Percentiles rank a stretch among this genome's conserved stretches.
Evolutionary conservation across 2,329 filamentous ascomycete genomes (phyloP).

Genomic region (Penicillium sumatraense): DNA sequence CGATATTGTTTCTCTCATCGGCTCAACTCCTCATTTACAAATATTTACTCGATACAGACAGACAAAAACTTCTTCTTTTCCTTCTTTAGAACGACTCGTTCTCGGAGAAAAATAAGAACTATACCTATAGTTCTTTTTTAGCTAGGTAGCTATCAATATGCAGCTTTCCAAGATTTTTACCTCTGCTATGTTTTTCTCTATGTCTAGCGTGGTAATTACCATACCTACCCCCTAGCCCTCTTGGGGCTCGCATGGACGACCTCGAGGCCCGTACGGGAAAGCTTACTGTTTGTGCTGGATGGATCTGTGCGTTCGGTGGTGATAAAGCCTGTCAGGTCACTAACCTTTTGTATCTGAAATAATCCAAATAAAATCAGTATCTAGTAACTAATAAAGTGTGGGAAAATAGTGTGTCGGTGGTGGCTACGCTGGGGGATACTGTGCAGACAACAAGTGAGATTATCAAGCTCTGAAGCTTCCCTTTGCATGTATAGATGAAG

Average conservation of each 20-base stretch:
- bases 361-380: too few species aligned
- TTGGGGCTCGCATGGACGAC: conserved; percentile 3
- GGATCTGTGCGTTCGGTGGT: conserved; percentile 1
- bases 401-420: not conserved
- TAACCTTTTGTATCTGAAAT: too few species aligned
- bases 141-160: too few species aligned
- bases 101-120: not conserved
- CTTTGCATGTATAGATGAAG: not conserved
- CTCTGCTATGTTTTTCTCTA: not conserved
- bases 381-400: not conserved
- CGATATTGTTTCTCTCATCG: not conserved
- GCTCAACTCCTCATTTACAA: not conserved
- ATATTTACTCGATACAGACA: not conserved
- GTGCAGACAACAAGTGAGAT: conserved; percentile 1
- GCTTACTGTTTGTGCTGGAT: not conserved
- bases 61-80: not conserved
- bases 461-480: not conserved
- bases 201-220: conserved; percentile 1
- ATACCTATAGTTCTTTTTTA: too few species aligned
- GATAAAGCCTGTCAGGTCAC: conserved; percentile 2
- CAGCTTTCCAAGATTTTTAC: conserved; percentile 1
- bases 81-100: too few species aligned
- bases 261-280: not conserved
- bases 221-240: not conserved
- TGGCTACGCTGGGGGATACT: conserved; percentile 1